A percentile compares a stretch with the other conserved stretches of the same genome.
Conservation (phyloP, 2,329 filamentous ascomycete species). For the Penicillium rolfsii region DNA sequence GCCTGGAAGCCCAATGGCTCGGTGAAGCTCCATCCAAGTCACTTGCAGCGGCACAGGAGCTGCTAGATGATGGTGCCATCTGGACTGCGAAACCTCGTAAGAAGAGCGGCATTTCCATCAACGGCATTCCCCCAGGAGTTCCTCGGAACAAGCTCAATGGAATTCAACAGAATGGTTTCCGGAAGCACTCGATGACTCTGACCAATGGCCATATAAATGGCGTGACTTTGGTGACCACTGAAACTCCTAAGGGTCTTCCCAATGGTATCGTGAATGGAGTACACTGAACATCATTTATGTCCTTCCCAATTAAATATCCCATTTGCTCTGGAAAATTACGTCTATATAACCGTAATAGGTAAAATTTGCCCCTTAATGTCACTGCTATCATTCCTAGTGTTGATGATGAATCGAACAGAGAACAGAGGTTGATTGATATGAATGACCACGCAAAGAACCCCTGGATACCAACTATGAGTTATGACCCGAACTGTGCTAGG, state of each 20-base stretch:
- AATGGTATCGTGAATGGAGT: constrained; percentile 18
- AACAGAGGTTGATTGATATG: too few relatives aligned
- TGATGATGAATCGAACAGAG: too few relatives aligned
- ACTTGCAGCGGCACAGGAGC: constrained; percentile 41
- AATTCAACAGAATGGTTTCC: constrained; percentile 11
- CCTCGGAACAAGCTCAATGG: constrained; percentile 22
- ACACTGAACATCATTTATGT: constrained; percentile 10
- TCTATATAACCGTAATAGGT: too few relatives aligned
- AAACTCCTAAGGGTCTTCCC: background rate
- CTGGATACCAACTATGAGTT: too few relatives aligned
- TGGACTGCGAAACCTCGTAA: constrained; percentile 29
- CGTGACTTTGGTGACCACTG: background rate
- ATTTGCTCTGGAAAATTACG: background rate
- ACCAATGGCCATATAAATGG: constrained; percentile 7
- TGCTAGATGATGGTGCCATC: constrained; percentile 34
- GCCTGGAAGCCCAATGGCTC: constrained; percentile 49
- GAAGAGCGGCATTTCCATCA: constrained; percentile 23
- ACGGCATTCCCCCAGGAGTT: constrained; percentile 25
- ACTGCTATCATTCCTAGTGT: background rate
- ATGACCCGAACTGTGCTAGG: too few relatives aligned
- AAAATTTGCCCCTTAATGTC: too few relatives aligned
- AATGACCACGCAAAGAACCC: too few relatives aligned
- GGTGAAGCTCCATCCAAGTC: constrained; percentile 44
- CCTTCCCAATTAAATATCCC: constrained; percentile 13
- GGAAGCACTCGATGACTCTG: constrained; percentile 4